These are phyloP conservation scores for Albizia julibrissin DNA, from an alignment of 306 rosid genomes.

Conservation along the genomic window DNA sequence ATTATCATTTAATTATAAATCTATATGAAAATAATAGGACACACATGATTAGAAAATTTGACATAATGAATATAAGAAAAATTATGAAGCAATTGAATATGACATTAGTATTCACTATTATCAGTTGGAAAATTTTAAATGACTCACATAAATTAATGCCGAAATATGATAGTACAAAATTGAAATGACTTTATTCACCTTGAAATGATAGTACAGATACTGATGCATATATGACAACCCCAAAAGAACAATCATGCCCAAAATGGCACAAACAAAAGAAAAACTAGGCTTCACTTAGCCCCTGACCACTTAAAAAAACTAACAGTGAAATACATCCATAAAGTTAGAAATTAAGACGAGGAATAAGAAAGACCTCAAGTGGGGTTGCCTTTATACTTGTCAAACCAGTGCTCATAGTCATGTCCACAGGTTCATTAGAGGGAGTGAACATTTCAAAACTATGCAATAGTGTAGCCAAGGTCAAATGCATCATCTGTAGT, in stretches of 20 bases:
- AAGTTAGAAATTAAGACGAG: conserved; percentile 7
- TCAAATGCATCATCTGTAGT: conserved; percentile 26
- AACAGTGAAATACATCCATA: neutral
- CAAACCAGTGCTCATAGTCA: conserved; percentile 36
- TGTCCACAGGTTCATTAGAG: conserved; percentile 25
- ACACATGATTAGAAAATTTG: no score
- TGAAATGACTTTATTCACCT: no score
- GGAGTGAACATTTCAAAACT: conserved; percentile 29
- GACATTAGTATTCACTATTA: no score
- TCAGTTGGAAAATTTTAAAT: neutral
- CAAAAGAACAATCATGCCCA: no score
- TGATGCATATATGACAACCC: neutral
- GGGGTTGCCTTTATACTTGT: conserved; percentile 35
- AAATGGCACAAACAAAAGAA: neutral
- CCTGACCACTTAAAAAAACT: neutral
- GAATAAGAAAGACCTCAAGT: conserved; percentile 27
- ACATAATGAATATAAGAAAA: no score
- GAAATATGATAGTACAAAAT: neutral
- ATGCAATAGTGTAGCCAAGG: conserved; percentile 32
- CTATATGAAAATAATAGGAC: no score
- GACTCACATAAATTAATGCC: neutral
- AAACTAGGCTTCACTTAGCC: neutral
- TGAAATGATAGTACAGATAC: neutral
- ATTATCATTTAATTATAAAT: no score
- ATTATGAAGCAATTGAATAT: no score